Base-by-base conservation (phyloP, 2,329 filamentous ascomycete species). In the Penicillium brevicompactum region DNA sequence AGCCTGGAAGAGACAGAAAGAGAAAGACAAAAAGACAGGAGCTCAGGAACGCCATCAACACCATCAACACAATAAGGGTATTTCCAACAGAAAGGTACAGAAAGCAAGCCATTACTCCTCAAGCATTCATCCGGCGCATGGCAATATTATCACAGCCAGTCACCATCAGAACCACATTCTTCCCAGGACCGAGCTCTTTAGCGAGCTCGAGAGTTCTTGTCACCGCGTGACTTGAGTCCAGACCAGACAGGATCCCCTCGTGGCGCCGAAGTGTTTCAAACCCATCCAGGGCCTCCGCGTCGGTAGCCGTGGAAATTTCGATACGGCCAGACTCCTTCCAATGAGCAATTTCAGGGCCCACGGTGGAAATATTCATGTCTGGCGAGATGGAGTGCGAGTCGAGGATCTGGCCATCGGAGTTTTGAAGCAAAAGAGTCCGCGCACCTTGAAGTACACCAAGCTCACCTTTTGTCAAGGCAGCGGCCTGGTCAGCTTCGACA, bases 211-310 rank as follows among this genome's bases (percentile, higher is more conserved):
- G 42, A 5, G 56, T 24, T 41, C 49, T 59, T 18, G 37, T 18
- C 49, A 66, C 62, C 48, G 63, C 63, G 53, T 66, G 63, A 65
- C 63, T 64, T 43, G 63, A 66, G 48, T 66, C 63, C 55, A 66
- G 58, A 6, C 63, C 63, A 34, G 59, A 14, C 46, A 58, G 40
- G 21, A 66, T 55, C 10, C 61, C 62, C 61, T 66, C 62, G 47
- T 64, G 59, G 51, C 56, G 53, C n/a, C 62, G 59, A 32, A 66
- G 52, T 42, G 22, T 66, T 65, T 60, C 55, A 51, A 66, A 65
- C 50, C 63, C 63, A 43, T 59, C 63, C 61, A 66, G 63, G 63
- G 63, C 62, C 58, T 62, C 63, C 46, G 59, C 51, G 47, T 66
- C 62, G 18, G 63, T 62, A 50, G 62, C 63, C 10, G 63, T 64